phyloP scores from a whole-genome alignment of 2,329 filamentous ascomycete genomes.

The Verticillium klebahnii region DNA sequence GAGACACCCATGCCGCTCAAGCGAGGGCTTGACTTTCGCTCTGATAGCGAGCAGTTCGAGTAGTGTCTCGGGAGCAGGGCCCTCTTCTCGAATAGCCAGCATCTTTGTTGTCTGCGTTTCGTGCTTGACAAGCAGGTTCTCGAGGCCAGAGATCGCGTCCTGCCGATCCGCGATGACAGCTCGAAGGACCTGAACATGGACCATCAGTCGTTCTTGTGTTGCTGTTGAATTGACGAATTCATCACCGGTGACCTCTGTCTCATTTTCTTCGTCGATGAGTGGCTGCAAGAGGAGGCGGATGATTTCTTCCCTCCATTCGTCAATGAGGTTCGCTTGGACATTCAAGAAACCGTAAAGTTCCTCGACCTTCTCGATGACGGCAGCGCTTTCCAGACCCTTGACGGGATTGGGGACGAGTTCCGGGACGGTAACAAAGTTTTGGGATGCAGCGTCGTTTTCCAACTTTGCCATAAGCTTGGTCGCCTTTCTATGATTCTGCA shows the following conservation, averaged over 20 bases:
- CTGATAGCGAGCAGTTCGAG: slow-evolving; percentile 48
- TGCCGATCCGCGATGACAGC: slow-evolving; percentile 75
- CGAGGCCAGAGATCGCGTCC: slow-evolving; percentile 69
- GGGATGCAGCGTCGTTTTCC: slow-evolving; percentile 42
- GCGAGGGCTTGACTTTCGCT: slow-evolving; percentile 39
- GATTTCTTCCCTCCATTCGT: slow-evolving; percentile 70
- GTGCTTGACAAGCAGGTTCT: slow-evolving; percentile 69
- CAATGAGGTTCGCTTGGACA: slow-evolving; percentile 64
- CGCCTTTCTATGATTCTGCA: slow-evolving; percentile 44
- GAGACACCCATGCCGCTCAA: slow-evolving; percentile 54
- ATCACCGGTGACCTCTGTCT: slow-evolving; percentile 72
- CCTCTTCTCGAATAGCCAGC: slow-evolving; percentile 57
- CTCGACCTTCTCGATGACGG: slow-evolving; percentile 62
- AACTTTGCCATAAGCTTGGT: slow-evolving; percentile 61
- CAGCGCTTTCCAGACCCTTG: slow-evolving; percentile 68
- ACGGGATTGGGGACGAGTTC: slow-evolving; percentile 45
- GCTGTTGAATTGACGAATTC: slow-evolving; percentile 87
- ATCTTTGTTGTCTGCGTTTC: slow-evolving; percentile 62
- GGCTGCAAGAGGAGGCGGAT: slow-evolving; percentile 67
- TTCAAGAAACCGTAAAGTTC: slow-evolving; percentile 63
- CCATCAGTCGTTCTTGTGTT: slow-evolving; percentile 82
- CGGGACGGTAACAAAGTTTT: slow-evolving; percentile 59
- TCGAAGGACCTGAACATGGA: slow-evolving; percentile 75
- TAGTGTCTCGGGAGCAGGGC: slow-evolving; percentile 64
- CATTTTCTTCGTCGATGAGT: slow-evolving; percentile 77